These are phyloP conservation scores for Coemansia sp. DNA, from an alignment of 192 early-diverging fungal genomes.

Conservation along the genomic window DNA sequence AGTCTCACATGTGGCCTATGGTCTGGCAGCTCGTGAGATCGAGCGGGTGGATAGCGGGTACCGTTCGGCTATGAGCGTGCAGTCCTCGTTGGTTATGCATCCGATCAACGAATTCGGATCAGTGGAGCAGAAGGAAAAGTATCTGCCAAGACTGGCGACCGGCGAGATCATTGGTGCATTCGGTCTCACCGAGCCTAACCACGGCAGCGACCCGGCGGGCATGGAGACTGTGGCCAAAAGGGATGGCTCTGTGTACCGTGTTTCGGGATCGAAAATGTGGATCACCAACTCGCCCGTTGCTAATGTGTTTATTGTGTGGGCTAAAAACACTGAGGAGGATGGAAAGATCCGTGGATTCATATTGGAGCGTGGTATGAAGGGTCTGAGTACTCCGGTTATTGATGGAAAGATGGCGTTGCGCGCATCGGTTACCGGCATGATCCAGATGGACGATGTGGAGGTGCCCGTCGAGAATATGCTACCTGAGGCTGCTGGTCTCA, in stretches of 20 bases:
- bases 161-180: constrained; percentile 92
- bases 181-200: constrained; percentile 98
- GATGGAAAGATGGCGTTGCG: constrained; percentile 96
- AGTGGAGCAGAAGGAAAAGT: constrained; percentile 87
- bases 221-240: constrained; percentile 92
- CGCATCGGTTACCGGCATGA: constrained; percentile 96
- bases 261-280: constrained; percentile 97
- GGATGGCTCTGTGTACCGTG: constrained; percentile 71
- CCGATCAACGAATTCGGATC: constrained; percentile 97
- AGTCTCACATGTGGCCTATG: constrained; percentile 96
- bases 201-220: constrained; percentile 90
- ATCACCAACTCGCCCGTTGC: constrained; percentile 99
- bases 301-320: constrained; percentile 97
- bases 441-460: constrained; percentile 98
- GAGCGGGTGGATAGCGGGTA: constrained; percentile 97
- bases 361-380: constrained; percentile 95
- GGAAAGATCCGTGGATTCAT: constrained; percentile 93
- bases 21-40: constrained; percentile 94
- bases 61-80: constrained; percentile 97
- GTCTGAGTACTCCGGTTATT: constrained; percentile 85
- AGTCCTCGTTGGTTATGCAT: constrained; percentile 98
- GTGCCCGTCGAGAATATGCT: constrained; percentile 91
- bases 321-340: constrained; percentile 77
- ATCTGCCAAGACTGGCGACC: constrained; percentile 83
- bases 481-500: constrained; percentile 87